phyloP scores from a whole-genome alignment of 2,329 filamentous ascomycete genomes.

The Hypoxylon sp. region DNA sequence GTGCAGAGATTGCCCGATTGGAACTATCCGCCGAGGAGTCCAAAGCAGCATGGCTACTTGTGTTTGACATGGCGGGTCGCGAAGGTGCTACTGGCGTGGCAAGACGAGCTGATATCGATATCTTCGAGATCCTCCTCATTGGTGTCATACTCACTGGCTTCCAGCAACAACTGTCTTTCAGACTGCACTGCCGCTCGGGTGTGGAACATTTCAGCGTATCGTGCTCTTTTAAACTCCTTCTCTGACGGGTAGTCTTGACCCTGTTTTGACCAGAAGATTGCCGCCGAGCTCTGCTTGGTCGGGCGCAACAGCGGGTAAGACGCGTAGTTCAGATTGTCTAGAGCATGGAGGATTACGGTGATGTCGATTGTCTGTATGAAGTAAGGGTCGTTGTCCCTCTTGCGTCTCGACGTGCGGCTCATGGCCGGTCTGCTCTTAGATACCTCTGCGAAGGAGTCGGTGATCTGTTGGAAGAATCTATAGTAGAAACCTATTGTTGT shows the following conservation, averaged over 20 bases:
- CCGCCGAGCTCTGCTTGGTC: not conserved
- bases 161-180: too few relatives aligned
- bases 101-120: too few relatives aligned
- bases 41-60: too few relatives aligned
- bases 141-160: too few relatives aligned
- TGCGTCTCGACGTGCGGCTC: not conserved
- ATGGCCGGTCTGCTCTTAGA: not conserved
- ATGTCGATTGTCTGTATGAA: not conserved
- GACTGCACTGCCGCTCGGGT: too few relatives aligned
- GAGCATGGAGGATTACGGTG: not conserved
- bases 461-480: not conserved
- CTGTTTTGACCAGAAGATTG: not conserved
- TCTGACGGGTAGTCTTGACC: not conserved
- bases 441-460: not conserved
- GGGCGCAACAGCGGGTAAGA: not conserved
- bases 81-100: too few relatives aligned
- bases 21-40: too few relatives aligned
- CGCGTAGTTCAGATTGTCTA: not conserved
- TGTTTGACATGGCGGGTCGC: too few relatives aligned
- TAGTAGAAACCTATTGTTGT: not conserved
- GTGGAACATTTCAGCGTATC: too few relatives aligned
- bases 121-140: too few relatives aligned
- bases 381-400: not conserved
- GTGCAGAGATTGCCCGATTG: too few relatives aligned
- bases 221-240: too few relatives aligned